These are phyloP conservation scores for Globisporangium ultimum DNA, from an alignment of 352 stramenopile species.

Conservation along the genomic window DNA sequence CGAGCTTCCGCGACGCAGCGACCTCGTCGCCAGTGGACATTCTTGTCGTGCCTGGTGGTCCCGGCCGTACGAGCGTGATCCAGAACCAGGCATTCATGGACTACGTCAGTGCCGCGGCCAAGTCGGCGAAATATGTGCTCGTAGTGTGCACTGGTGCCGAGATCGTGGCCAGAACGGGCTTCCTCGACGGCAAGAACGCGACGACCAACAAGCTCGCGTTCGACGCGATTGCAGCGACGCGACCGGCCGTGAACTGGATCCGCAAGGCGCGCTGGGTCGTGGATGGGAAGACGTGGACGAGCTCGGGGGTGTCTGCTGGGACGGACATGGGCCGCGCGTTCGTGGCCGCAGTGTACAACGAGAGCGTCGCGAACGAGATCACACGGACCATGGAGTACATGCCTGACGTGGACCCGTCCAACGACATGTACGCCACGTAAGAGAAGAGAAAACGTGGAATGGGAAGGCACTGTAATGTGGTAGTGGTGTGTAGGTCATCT, in stretches of 20 bases:
- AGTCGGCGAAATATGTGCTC: slow-evolving; percentile 3
- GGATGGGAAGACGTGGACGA: slow-evolving; percentile 40
- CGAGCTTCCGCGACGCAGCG: too few relatives aligned
- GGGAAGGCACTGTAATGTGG: too few relatives aligned
- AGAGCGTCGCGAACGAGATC: slow-evolving; percentile 25
- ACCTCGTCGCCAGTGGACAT: too few relatives aligned
- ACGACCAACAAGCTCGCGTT: slow-evolving; percentile 17
- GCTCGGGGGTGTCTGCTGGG: slow-evolving; percentile 53
- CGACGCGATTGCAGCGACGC: slow-evolving; percentile 1
- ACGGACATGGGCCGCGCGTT: slow-evolving; percentile 66
- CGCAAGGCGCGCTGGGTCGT: slow-evolving; percentile 18
- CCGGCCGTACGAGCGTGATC: neutral
- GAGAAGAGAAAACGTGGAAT: neutral
- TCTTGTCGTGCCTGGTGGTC: too few relatives aligned
- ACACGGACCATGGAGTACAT: slow-evolving; percentile 37
- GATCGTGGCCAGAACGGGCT: slow-evolving; percentile 10
- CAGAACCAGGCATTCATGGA: neutral
- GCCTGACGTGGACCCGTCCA: slow-evolving; percentile 25
- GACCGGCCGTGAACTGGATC: slow-evolving; percentile 13
- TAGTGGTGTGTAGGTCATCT: too few relatives aligned
- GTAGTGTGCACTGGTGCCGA: slow-evolving; percentile 12
- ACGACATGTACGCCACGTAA: slow-evolving; percentile 43
- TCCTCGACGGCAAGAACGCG: slow-evolving; percentile 16
- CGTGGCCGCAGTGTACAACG: slow-evolving; percentile 24
- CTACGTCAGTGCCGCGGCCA: neutral